A percentile compares a stretch with the other conserved stretches of the same genome.
Conservation (phyloP, 768 basidiomycete species). For the Trametes cinnabarina region DNA sequence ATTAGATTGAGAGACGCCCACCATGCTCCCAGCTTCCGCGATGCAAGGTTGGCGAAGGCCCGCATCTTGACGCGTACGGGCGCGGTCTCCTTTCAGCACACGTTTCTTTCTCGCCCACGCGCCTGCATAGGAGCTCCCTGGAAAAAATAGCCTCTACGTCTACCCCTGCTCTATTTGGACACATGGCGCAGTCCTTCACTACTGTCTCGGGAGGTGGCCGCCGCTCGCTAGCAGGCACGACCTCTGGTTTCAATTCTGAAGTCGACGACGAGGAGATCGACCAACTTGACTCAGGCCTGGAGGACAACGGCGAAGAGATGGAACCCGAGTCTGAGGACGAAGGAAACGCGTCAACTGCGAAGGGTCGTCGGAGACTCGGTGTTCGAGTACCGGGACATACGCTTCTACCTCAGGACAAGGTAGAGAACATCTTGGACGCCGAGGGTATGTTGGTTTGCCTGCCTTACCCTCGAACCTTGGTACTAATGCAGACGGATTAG, state of each 20-base stretch:
- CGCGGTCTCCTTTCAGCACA: conserved; percentile 6
- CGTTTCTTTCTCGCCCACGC: not conserved
- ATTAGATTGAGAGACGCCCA: conserved; percentile 16
- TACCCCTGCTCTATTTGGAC: not conserved
- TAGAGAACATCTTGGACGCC: conserved; percentile 78
- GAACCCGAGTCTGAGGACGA: conserved; percentile 15
- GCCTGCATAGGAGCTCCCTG: not conserved
- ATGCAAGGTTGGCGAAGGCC: conserved; percentile 1
- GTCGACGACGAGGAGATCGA: conserved; percentile 62
- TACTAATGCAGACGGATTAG: conserved; percentile 29
- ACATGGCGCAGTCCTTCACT: conserved; percentile 25
- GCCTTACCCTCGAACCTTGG: not conserved
- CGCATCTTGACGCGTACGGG: conserved; percentile 14
- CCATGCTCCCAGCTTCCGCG: not conserved
- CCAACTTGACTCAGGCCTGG: conserved; percentile 60
- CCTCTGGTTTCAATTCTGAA: conserved; percentile 25
- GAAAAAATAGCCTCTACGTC: not conserved
- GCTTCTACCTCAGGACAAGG: conserved; percentile 58
- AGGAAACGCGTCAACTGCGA: conserved; percentile 6
- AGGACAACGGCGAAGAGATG: conserved; percentile 31
- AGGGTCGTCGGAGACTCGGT: conserved; percentile 31
- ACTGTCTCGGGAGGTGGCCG: conserved; percentile 13
- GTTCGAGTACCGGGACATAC: conserved; percentile 63
- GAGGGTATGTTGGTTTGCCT: conserved; percentile 51
- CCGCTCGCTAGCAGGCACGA: conserved; percentile 13